Conservation (phyloP, 345 rosid genomes). For the Eucalyptus polybractea region DNA sequence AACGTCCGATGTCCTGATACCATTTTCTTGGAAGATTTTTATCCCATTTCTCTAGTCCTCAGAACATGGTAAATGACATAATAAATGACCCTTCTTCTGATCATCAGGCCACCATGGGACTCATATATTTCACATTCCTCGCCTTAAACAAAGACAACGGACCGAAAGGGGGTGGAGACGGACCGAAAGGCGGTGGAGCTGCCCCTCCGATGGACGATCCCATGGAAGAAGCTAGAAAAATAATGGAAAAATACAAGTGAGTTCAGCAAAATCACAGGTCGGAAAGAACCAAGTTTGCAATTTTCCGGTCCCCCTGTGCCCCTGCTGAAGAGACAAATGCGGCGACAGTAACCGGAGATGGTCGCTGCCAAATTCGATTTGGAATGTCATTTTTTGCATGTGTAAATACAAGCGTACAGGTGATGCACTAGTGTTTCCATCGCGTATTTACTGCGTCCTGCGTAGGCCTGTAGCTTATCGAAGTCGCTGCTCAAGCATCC, state of each 20-base stretch:
- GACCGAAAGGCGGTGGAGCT: background rate
- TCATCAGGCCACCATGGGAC: conserved; percentile 86
- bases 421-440: background rate
- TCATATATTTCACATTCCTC: conserved; percentile 64
- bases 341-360: background rate
- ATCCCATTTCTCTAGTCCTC: background rate
- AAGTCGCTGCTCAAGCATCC: background rate
- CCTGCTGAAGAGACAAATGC: background rate
- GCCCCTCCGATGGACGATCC: conserved; percentile 36
- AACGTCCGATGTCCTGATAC: background rate
- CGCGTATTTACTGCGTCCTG: background rate
- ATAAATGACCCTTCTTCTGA: background rate
- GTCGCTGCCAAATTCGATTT: background rate
- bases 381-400: background rate
- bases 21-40: background rate
- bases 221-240: conserved; percentile 75
- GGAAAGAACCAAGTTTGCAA: background rate
- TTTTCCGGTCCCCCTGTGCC: background rate
- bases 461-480: background rate
- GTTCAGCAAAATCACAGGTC: background rate
- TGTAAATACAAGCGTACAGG: background rate
- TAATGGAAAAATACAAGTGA: conserved; percentile 92
- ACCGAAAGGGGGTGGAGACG: conserved; percentile 29
- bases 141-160: conserved; percentile 77
- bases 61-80: background rate